phyloP scores from a whole-genome alignment of 2,329 filamentous ascomycete species.

The Fusarium sp. region DNA sequence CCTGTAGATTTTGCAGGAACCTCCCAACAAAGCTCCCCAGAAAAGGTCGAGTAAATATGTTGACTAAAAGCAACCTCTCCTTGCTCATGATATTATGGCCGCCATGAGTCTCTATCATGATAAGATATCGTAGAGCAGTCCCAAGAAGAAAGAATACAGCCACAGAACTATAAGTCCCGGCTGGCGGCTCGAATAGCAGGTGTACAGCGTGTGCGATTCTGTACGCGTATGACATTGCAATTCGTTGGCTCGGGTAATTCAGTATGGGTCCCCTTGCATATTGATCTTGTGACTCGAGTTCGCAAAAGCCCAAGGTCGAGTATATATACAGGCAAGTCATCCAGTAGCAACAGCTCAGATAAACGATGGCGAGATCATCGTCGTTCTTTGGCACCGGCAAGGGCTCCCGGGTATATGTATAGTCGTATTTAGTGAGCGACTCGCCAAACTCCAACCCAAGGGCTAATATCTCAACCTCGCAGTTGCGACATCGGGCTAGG shows the following conservation, averaged over 20 bases:
- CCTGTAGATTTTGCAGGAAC: slow-evolving; percentile 1
- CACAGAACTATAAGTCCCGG: neutral
- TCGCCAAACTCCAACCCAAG: neutral
- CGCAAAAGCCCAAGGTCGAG: slow-evolving; percentile 11
- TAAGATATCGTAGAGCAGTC: slow-evolving; percentile 5
- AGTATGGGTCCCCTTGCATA: accelerated
- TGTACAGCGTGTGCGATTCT: neutral
- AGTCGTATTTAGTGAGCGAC: neutral
- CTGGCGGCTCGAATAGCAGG: neutral
- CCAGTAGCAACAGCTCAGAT: slow-evolving; percentile 18
- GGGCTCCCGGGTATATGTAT: neutral
- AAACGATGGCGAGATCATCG: neutral
- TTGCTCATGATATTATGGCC: neutral
- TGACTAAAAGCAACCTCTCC: neutral
- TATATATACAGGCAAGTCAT: slow-evolving; percentile 13
- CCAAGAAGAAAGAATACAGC: slow-evolving; percentile 10
- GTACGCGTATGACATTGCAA: slow-evolving; percentile 14
- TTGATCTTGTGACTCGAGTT: neutral
- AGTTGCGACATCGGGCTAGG: neutral
- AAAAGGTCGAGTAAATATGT: slow-evolving; percentile 2
- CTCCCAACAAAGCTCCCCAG: slow-evolving; percentile 7
- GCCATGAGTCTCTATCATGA: slow-evolving; percentile 6
- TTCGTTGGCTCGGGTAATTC: neutral
- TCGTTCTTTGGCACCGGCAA: neutral
- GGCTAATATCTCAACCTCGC: neutral